A percentile compares a stretch with the other conserved stretches of the same genome.
phyloP scores from a whole-genome alignment of 441 rosid species.

The Hypseocharis bilobata region DNA sequence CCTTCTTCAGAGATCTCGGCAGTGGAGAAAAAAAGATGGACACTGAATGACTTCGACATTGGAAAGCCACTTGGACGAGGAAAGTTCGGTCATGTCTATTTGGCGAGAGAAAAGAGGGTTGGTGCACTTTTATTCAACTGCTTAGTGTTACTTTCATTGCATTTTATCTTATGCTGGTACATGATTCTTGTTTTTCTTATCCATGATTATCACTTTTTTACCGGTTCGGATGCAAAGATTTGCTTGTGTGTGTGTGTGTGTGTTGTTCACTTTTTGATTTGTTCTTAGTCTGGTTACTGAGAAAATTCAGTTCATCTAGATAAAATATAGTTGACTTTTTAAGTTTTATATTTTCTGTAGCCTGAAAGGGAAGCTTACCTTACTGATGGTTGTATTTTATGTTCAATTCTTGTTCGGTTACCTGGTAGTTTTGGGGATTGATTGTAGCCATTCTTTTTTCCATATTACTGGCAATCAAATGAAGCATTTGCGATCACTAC shows the following conservation, averaged over 20 bases:
- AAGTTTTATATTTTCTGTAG: too few species aligned
- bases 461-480: not conserved
- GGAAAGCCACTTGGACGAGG: conserved; percentile 98
- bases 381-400: not conserved
- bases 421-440: not conserved
- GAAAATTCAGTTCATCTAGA: not conserved
- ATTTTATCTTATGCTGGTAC: not conserved
- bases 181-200: not conserved
- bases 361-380: too few species aligned
- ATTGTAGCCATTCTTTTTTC: not conserved
- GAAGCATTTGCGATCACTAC: not conserved
- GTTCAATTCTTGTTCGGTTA: not conserved
- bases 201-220: not conserved
- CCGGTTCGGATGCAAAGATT: not conserved
- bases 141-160: not conserved
- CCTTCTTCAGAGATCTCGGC: conserved; percentile 45
- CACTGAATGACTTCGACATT: conserved; percentile 69
- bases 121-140: conserved; percentile 8
- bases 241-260: not conserved
- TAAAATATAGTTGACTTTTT: not conserved
- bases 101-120: conserved; percentile 87
- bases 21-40: conserved; percentile 66
- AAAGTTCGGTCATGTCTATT: conserved; percentile 85
- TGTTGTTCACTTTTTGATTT: not conserved
- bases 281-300: not conserved